phyloP scores from a whole-genome alignment of 306 rosid species.

The Quercus cerris region DNA sequence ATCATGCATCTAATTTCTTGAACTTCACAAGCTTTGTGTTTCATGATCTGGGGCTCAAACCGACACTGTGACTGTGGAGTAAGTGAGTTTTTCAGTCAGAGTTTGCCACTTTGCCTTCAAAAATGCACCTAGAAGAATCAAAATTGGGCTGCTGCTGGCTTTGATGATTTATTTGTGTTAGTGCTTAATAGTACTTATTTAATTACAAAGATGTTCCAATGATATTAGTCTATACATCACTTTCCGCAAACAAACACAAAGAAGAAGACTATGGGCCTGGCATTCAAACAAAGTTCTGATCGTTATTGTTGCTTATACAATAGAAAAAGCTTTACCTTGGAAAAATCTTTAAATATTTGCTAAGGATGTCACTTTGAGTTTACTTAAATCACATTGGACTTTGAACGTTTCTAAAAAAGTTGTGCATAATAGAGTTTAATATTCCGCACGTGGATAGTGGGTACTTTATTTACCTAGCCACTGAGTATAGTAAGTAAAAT shows the following conservation, averaged over 20 bases:
- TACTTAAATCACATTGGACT: constrained; percentile 39
- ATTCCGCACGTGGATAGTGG: constrained; percentile 26
- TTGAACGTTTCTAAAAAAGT: constrained; percentile 46
- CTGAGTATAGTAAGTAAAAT: constrained; percentile 2
- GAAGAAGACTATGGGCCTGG: constrained; percentile 23
- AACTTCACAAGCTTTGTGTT: not conserved
- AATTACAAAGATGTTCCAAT: constrained; percentile 24
- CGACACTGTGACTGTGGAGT: constrained; percentile 10
- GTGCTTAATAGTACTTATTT: constrained; percentile 12
- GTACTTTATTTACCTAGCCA: constrained; percentile 29
- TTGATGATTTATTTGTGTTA: constrained; percentile 25
- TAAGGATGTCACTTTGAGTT: constrained; percentile 37
- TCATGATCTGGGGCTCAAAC: constrained; percentile 21
- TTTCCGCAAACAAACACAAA: constrained; percentile 39
- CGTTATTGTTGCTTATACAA: constrained; percentile 25
- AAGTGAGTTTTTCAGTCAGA: constrained; percentile 4
- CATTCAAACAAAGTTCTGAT: constrained; percentile 29
- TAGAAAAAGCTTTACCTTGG: constrained; percentile 12
- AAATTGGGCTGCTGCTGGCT: constrained; percentile 31
- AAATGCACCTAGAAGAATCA: constrained; percentile 12
- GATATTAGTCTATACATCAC: constrained; percentile 49
- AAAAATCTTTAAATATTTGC: constrained; percentile 25
- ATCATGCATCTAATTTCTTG: not conserved
- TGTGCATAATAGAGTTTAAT: constrained; percentile 35
- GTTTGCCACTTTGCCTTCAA: constrained; percentile 1